Percentiles rank a stretch among this genome's conserved stretches.
phyloP scores from a whole-genome alignment of 1,139 yeast species.

The Yueomyces sp. region DNA sequence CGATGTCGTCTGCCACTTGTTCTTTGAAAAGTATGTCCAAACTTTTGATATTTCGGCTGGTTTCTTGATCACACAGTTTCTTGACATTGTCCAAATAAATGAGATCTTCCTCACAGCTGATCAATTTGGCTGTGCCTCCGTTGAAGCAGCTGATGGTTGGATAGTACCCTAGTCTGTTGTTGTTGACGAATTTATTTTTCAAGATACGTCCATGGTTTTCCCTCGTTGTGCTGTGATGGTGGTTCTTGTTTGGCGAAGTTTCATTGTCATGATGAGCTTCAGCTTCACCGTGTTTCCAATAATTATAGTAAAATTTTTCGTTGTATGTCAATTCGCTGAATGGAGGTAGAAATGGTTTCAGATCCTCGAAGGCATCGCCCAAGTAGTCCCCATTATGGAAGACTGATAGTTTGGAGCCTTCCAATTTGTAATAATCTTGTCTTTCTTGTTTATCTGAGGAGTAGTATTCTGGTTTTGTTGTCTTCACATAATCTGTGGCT shows the following conservation, averaged over 20 bases:
- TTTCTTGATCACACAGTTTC: slow-evolving; percentile 27
- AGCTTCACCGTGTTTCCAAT: slow-evolving; percentile 26
- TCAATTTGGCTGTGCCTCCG: slow-evolving; percentile 51
- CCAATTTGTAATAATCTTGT: slow-evolving; percentile 15
- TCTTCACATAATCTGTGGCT: slow-evolving; percentile 69
- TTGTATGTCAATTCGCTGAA: slow-evolving; percentile 37
- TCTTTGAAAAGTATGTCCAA: slow-evolving; percentile 55
- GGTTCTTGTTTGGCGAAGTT: background rate
- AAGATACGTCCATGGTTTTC: slow-evolving; percentile 10
- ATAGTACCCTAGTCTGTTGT: slow-evolving; percentile 79
- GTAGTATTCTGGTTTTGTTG: slow-evolving; percentile 33
- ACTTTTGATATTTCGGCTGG: slow-evolving; percentile 32
- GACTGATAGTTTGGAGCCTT: slow-evolving; percentile 36
- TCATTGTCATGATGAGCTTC: slow-evolving; percentile 1
- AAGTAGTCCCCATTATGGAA: slow-evolving; percentile 64
- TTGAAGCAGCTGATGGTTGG: slow-evolving; percentile 80
- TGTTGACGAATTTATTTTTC: slow-evolving; percentile 42
- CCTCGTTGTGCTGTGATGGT: background rate
- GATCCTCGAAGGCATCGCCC: slow-evolving; percentile 54
- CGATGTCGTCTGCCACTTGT: slow-evolving; percentile 66
- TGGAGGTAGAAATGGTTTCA: slow-evolving; percentile 75
- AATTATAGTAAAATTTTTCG: slow-evolving; percentile 27
- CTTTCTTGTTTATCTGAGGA: slow-evolving; percentile 17
- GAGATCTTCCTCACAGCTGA: slow-evolving; percentile 11
- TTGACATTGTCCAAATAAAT: slow-evolving; percentile 31